Base-by-base conservation (phyloP, 805 yeast genomes). In the Teunomyces aglyptinius region DNA sequence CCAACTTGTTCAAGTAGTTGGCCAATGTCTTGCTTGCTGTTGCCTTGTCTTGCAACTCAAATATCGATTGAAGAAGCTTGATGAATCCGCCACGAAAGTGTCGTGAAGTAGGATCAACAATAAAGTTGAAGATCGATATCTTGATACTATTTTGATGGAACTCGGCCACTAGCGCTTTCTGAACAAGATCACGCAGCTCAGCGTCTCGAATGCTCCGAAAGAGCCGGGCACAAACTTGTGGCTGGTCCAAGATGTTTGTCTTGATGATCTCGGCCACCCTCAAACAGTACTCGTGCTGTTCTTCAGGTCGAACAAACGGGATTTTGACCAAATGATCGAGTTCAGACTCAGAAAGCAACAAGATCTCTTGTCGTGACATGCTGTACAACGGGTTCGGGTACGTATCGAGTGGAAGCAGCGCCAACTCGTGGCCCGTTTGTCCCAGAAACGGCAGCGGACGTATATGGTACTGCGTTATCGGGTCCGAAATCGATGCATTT, bases 301-400 rank as follows among this genome's bases (percentile, higher is more conserved):
- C 71, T 16, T 58, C 52, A 3, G 54, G 31, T 1, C 49, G 11
- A 8, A 50, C 54, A 49, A 57, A 58, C 1, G 69, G 68, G 15
- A 67, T 49, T 5, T 48, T 43, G 3, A 59, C 47, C n/a, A 71
- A 54, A 45, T 67, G 64, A 7, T 34, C 18, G 38, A 64, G 63
- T 27, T 67, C 66, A 4, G 44, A 15, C 6, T 45, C 47, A 6
- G 50, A 47, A 26, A 72, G 58, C 2, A 29, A 27, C n/a, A 58
- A 28, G 1, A 71, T 44, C 38, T 68, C 63, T 1, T 52, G 54
- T 36, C 61, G 60, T 12, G 54, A 32, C 62, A 67, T 60, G 12
- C 54, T 44, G 44, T 57, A 63, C 29, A 71, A 57, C 3, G 77
- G 75, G 40, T 71, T 70, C 5, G 70, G 69, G 46, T 56, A 58